These are phyloP conservation scores for Cordyceps farinosa DNA, from an alignment of 2,329 filamentous ascomycete genomes.

Conservation along the genomic window DNA sequence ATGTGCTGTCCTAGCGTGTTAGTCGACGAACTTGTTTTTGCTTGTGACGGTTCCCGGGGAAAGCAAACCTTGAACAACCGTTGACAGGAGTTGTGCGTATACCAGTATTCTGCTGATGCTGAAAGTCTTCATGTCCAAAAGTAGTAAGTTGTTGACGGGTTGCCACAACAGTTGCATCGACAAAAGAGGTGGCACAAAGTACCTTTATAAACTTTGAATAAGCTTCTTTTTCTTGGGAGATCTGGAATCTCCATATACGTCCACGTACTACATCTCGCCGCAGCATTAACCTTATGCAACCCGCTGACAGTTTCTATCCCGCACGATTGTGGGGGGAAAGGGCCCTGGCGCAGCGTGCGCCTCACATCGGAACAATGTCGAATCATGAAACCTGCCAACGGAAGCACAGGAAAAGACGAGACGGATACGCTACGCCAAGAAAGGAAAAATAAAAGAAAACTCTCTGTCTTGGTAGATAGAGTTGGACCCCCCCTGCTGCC, in stretches of 20 bases:
- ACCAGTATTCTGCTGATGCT: neutral
- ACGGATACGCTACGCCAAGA: neutral
- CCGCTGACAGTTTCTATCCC: neutral
- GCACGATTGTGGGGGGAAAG: neutral
- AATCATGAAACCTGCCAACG: neutral
- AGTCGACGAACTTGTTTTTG: neutral
- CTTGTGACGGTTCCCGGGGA: neutral
- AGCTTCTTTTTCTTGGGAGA: neutral
- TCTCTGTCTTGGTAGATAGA: neutral
- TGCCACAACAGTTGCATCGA: neutral
- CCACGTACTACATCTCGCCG: constrained; percentile 8
- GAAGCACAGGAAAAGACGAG: neutral
- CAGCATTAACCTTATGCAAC: neutral
- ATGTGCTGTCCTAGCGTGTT: neutral
- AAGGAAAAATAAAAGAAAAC: neutral
- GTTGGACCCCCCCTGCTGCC: neutral
- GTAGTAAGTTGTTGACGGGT: neutral
- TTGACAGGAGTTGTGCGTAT: constrained; percentile 10
- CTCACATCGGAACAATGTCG: neutral
- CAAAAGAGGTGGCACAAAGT: neutral
- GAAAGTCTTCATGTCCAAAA: constrained; percentile 8
- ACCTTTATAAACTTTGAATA: neutral
- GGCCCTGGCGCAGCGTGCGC: neutral
- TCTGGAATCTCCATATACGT: neutral
- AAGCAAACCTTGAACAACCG: constrained; percentile 7